Base-by-base conservation (phyloP, 2,329 filamentous ascomycete species). In the Pseudogymnoascus sp. region DNA sequence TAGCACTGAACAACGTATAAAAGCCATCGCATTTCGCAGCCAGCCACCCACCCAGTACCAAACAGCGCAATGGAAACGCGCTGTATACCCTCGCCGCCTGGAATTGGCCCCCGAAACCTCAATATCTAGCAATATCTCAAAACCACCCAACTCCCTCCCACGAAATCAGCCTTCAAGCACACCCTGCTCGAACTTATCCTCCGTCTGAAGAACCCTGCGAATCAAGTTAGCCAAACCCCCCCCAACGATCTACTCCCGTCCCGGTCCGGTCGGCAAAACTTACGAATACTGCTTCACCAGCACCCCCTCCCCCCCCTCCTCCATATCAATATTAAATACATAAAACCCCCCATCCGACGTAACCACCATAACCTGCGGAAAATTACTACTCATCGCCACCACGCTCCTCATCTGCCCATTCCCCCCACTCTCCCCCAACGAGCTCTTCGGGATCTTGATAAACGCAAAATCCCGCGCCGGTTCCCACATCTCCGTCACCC, bases 401-500 rank as follows among this genome's bases (percentile, higher is more conserved):
- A 99, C 93, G 68, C 91, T 96, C 68, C 90, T 83, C 41, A 96
- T 76, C 0, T 90, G 87, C 0, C 82, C 79, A n/a, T 16, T n/a
- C 22, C 35, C n/a, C 72, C 72, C 69, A 59, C 73, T 70, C 1
- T 72, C 67, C 4, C 70, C 70, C 31, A 75, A 71, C 24, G 73
- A 71, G 24, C 76, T 76, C 72, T 89, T 91, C 12, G 93, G 93
- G 59, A 99, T 85, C 74, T 95, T 96, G 72, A 98, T 93, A 82
- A 91, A 98, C 1, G 95, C 95, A 77, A 99, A 99, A 75, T 99
- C 95, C 62, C 95, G 85, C 65, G 89, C 81, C 0, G 95, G 95
- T 71, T 99, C 95, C 93, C 93, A 98, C 83, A 98, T 97, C 76
- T 98, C 93, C 1, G 93, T 93, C 4, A 99, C 92, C 1, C 93